These are phyloP conservation scores for Saussurea involucrata DNA, from an alignment of 129 eudicot species.

Conservation along the genomic window DNA sequence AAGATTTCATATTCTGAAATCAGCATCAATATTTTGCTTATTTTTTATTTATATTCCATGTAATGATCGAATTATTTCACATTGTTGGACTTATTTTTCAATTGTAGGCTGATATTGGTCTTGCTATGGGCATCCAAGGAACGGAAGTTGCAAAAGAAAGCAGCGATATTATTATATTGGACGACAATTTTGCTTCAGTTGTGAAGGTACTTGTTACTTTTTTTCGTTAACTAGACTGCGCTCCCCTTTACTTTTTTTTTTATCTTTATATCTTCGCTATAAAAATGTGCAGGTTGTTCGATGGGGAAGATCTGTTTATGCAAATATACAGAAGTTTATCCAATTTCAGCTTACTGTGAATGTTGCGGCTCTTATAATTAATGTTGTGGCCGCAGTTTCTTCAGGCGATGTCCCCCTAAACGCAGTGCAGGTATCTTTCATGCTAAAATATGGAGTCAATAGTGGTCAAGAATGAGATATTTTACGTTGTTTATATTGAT, in stretches of 20 bases:
- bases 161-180: constrained; percentile 86
- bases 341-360: constrained; percentile 94
- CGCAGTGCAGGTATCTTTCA: constrained; percentile 76
- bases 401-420: constrained; percentile 88
- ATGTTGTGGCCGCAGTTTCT: constrained; percentile 87
- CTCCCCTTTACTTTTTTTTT: neutral
- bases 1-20: neutral
- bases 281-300: constrained; percentile 57
- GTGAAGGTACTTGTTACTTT: constrained; percentile 58
- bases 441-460: neutral
- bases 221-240: neutral
- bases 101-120: constrained; percentile 94
- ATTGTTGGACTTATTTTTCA: neutral
- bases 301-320: constrained; percentile 91
- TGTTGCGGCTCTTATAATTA: constrained; percentile 76
- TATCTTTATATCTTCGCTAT: neutral
- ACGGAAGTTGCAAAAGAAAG: constrained; percentile 97
- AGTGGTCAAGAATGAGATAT: neutral
- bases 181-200: constrained; percentile 84
- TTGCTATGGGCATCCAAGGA: constrained; percentile 93
- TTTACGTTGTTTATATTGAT: neutral
- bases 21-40: neutral
- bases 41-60: neutral
- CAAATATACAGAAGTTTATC: constrained; percentile 86
- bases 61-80: neutral